These are phyloP conservation scores for Fomitopsis schrenkii DNA, from an alignment of 1,284 basidiomycete genomes.

Conservation along the genomic window DNA sequence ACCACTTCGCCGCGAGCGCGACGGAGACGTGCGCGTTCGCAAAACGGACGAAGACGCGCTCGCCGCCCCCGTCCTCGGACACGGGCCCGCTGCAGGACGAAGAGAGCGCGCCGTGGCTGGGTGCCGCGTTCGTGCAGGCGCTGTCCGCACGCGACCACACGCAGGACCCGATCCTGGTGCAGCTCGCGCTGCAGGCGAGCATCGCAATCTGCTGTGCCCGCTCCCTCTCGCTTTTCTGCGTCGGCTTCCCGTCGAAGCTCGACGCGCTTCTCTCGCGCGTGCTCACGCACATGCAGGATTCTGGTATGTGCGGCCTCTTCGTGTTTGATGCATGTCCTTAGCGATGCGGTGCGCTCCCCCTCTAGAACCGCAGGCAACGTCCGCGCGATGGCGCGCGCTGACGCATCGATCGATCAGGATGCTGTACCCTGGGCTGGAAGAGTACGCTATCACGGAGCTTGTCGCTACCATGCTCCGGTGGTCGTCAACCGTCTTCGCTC, in stretches of 20 bases:
- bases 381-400: constrained; percentile 68
- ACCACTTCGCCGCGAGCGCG: constrained; percentile 70
- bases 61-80: constrained; percentile 9
- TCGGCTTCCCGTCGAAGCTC: constrained; percentile 66
- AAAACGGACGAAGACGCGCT: constrained; percentile 14
- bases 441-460: constrained; percentile 62
- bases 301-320: constrained; percentile 39
- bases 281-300: constrained; percentile 58
- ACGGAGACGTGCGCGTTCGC: constrained; percentile 50
- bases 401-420: constrained; percentile 63
- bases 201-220: constrained; percentile 61
- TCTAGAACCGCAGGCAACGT: constrained; percentile 69
- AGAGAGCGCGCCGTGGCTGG: constrained; percentile 58
- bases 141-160: constrained; percentile 60
- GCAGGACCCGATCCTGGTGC: constrained; percentile 69
- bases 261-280: constrained; percentile 63
- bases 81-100: constrained; percentile 36
- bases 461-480: constrained; percentile 67
- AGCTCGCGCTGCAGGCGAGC: constrained; percentile 68
- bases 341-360: constrained; percentile 3
- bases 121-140: constrained; percentile 52
- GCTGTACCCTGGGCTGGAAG: constrained; percentile 60
- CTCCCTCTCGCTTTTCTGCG: constrained; percentile 63
- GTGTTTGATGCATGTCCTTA: constrained; percentile 9
- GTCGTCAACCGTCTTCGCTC: constrained; percentile 59